Percentiles rank a stretch among this genome's conserved stretches.
phyloP scores from a whole-genome alignment of 345 rosid genomes.

The Mangifera indica region DNA sequence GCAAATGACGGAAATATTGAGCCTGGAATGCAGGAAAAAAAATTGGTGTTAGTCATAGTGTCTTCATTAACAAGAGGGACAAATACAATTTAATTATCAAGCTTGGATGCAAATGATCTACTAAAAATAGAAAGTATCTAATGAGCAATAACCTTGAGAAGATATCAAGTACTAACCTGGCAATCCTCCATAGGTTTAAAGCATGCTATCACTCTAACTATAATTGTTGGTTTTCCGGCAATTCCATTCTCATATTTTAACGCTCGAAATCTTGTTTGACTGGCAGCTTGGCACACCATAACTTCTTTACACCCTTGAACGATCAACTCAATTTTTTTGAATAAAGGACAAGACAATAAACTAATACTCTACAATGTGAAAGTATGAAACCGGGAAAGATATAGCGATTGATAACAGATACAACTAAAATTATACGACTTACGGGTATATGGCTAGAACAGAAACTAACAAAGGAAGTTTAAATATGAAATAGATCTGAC shows the following conservation, averaged over 20 bases:
- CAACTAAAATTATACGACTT: conserved; percentile 8
- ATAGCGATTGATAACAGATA: conserved; percentile 4
- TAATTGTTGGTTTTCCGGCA: conserved; percentile 75
- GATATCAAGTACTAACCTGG: conserved; percentile 59
- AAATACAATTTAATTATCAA: neutral
- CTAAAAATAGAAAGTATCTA: neutral
- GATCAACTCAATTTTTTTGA: conserved; percentile 16
- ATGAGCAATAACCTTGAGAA: conserved; percentile 7
- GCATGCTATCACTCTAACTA: conserved; percentile 94
- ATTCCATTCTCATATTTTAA: conserved; percentile 83
- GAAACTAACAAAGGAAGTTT: conserved; percentile 14
- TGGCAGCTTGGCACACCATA: conserved; percentile 99
- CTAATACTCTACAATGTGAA: conserved; percentile 14
- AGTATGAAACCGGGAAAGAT: conserved; percentile 8
- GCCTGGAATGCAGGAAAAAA: conserved; percentile 59
- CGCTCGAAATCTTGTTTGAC: conserved; percentile 92
- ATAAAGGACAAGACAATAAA: conserved; percentile 13
- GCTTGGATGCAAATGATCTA: neutral
- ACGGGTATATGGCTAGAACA: neutral
- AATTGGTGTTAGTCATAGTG: neutral
- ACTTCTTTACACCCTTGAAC: conserved; percentile 47
- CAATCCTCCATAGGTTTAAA: conserved; percentile 95
- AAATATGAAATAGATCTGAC: neutral
- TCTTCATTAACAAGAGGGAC: neutral
- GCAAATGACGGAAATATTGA: conserved; percentile 93